Percentiles rank a stretch among this genome's conserved stretches.
Conservation (phyloP, 371 early-diverging fungal genomes). For the Mucor racemosus region DNA sequence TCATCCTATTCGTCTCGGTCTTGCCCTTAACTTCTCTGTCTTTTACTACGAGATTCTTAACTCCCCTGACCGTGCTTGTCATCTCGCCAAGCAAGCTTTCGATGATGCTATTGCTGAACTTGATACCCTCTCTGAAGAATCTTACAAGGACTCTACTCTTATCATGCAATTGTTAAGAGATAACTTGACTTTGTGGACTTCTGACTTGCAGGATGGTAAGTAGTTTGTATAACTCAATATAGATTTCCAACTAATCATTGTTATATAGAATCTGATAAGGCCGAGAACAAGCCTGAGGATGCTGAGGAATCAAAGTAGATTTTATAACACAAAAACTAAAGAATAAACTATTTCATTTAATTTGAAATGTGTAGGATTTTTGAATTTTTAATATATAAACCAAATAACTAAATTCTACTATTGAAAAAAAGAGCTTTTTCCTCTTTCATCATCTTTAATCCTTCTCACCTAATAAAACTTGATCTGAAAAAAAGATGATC, state of each 20-base stretch:
- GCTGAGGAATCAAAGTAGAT: conserved; percentile 49
- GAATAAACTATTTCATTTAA: conserved; percentile 11
- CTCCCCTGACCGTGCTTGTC: conserved; percentile 98
- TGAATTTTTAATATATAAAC: not conserved
- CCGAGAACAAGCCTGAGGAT: conserved; percentile 46
- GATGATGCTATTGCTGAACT: conserved; percentile 99
- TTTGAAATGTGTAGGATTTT: not conserved
- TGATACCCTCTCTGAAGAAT: conserved; percentile 98
- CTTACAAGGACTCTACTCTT: conserved; percentile 99
- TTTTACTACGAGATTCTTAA: conserved; percentile 99
- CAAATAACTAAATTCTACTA: not conserved
- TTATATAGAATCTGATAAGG: conserved; percentile 43
- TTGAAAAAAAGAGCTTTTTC: not conserved
- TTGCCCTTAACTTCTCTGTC: conserved; percentile 99
- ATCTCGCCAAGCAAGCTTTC: conserved; percentile 98
- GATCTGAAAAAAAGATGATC: no score
- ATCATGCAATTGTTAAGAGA: conserved; percentile 99
- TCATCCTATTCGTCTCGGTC: conserved; percentile 99
- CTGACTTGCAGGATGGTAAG: conserved; percentile 89
- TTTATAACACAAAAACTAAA: conserved; percentile 1
- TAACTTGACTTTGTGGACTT: conserved; percentile 99
- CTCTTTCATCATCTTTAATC: no score
- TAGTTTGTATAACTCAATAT: not conserved
- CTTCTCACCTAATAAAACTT: no score
- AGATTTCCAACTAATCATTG: not conserved